These are phyloP conservation scores for Mycena galericulata DNA, from an alignment of 768 basidiomycete genomes.

Conservation along the genomic window DNA sequence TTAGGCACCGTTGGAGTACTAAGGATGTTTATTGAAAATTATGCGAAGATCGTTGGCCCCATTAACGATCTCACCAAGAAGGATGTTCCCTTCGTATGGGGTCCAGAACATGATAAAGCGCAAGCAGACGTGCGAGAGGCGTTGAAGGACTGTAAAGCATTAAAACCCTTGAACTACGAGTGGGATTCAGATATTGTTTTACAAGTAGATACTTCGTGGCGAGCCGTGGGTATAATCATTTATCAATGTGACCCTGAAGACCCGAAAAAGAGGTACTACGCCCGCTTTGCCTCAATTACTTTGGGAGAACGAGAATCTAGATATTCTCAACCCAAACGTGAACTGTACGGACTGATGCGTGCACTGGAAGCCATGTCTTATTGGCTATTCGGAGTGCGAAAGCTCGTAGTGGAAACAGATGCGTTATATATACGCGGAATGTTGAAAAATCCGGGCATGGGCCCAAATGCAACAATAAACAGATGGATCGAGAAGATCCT, in stretches of 20 bases:
- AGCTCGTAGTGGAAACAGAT: slow-evolving; percentile 48
- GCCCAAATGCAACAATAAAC: slow-evolving; percentile 49
- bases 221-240: slow-evolving; percentile 51
- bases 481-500: slow-evolving; percentile 49
- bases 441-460: slow-evolving; percentile 47
- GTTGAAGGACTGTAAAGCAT: not conserved
- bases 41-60: no score
- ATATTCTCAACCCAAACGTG: slow-evolving; percentile 53
- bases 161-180: slow-evolving; percentile 43
- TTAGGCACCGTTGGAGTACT: no score
- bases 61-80: no score
- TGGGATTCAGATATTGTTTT: slow-evolving; percentile 38
- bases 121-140: not conserved
- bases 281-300: slow-evolving; percentile 50
- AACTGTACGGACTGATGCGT: slow-evolving; percentile 50
- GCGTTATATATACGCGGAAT: slow-evolving; percentile 49
- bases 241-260: slow-evolving; percentile 44
- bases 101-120: not conserved
- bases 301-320: slow-evolving; percentile 47
- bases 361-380: slow-evolving; percentile 33
- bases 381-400: slow-evolving; percentile 36
- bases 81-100: not conserved
- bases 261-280: slow-evolving; percentile 37
- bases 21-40: no score
- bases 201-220: slow-evolving; percentile 42